Evolutionary conservation across 2,329 filamentous ascomycete genomes (phyloP), one percentile per base, ranked within the genome.

Genomic region (Simplicillium aogashimaense): DNA sequence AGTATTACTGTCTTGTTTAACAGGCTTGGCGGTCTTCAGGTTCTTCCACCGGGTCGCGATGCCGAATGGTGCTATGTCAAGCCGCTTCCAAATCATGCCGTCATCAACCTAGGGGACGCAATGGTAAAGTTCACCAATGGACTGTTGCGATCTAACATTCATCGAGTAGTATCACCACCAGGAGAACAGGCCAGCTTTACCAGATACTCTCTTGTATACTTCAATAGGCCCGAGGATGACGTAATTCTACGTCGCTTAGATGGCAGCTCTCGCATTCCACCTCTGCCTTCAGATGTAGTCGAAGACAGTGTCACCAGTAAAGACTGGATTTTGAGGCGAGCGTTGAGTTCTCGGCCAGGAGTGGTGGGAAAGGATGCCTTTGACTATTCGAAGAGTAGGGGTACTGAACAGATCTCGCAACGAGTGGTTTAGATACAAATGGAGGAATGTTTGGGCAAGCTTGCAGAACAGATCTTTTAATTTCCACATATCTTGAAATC

Each of bases 1-100:
- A 55, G 48, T 35, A 42, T 65, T n/a, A 63, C 59, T 1, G 47
- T 64, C 7, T 51, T 65, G 10, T 63, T 64, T 45, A 65, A 63
- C 37, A 52, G 53, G 32, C 51, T 64, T 2, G 59, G 61, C 2
- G 61, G 61, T 3, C 47, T 65, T 25, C 62, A 65, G 41, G 55
- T 65, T 18, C 47, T 56, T 2, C 53, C 50, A 20, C 55, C 55
- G 2, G 51, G 33, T 42, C 15, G 12, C 2, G 40, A 28, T 18
- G 32, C 37, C 10, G 12, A 29, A 16, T 43, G 41, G 36, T 35
- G 35, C 36, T 38, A 43, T 17, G 37, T 39, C 36, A 39, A 39
- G 30, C 41, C 41, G 2, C 29, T 39, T n/a, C 33, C 33, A n/a
- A 13, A 13, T 6, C 37, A 39, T 7, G 41, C 41, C 14, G 36